Evolutionary conservation across 2,329 filamentous ascomycete species (phyloP).

Genomic region (Sclerotinia subarctica): DNA sequence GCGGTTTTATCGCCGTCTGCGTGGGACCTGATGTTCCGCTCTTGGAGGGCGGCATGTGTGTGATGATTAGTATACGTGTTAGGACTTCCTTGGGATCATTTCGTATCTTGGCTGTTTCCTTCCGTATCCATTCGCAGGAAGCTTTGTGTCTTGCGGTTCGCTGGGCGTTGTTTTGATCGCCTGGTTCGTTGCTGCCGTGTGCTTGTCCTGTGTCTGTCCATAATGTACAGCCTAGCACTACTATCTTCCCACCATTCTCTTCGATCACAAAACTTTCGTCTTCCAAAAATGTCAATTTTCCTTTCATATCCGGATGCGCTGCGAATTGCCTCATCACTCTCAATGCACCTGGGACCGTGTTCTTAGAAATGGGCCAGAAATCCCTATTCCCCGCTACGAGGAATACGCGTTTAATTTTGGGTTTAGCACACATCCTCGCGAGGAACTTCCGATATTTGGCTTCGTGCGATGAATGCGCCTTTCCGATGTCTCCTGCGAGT

Average conservation of each 20-base stretch:
- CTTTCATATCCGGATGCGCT: not conserved
- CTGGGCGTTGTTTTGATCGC: not conserved
- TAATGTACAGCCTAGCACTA: not conserved
- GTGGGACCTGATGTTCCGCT: not conserved
- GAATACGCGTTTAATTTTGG: not conserved
- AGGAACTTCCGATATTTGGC: not conserved
- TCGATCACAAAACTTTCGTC: not conserved
- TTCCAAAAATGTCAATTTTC: conserved; percentile 6
- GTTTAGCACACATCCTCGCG: conserved; percentile 10
- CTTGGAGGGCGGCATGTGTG: conserved; percentile 16
- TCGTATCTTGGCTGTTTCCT: not conserved
- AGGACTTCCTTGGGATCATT: not conserved
- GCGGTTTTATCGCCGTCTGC: not conserved
- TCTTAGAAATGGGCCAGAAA: not conserved
- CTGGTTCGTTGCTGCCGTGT: not conserved
- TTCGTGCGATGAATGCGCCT: not conserved
- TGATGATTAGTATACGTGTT: conserved; percentile 14
- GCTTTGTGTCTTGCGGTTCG: not conserved
- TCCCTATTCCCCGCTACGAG: conserved; percentile 8
- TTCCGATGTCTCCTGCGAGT: not conserved
- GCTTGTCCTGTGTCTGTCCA: not conserved
- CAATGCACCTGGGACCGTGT: not conserved
- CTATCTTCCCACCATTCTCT: not conserved
- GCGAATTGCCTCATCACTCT: not conserved
- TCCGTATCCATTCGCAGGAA: not conserved